These are phyloP conservation scores for Picochlorum costavermella DNA, from an alignment of 139 green algal species.

Conservation along the genomic window DNA sequence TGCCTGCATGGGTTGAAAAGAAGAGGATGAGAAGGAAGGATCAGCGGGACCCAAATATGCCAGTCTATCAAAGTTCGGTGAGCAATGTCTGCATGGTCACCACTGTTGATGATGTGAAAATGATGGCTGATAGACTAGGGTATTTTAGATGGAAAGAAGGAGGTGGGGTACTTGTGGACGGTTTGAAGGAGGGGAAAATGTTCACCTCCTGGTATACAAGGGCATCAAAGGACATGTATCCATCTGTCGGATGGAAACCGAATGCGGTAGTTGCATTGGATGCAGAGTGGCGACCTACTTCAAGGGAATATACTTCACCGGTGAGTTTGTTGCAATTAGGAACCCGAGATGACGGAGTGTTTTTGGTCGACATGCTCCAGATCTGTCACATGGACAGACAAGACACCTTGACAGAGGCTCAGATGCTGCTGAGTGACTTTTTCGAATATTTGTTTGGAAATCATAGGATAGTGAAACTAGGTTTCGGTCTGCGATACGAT, in stretches of 20 bases:
- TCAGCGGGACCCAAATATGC: too few species aligned
- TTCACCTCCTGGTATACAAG: neutral
- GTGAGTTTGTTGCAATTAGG: conserved; percentile 30
- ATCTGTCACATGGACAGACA: conserved; percentile 6
- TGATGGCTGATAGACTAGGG: too few species aligned
- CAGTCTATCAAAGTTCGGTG: neutral
- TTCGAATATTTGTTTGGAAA: conserved; percentile 14
- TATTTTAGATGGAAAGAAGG: too few species aligned
- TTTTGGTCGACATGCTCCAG: conserved; percentile 23
- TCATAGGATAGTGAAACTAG: conserved; percentile 19
- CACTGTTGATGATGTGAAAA: conserved; percentile 2
- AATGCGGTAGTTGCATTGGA: conserved; percentile 15
- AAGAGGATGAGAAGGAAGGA: too few species aligned
- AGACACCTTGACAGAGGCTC: neutral
- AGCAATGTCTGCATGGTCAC: neutral
- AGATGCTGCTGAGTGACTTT: conserved; percentile 14
- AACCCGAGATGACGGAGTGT: conserved; percentile 4
- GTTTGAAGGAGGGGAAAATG: too few species aligned
- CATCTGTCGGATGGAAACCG: neutral
- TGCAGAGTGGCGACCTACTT: conserved; percentile 22
- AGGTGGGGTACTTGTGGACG: too few species aligned
- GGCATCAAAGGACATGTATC: neutral
- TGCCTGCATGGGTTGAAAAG: too few species aligned
- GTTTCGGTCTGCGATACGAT: conserved; percentile 24
- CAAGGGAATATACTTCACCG: conserved; percentile 1